Percentiles rank a stretch among this genome's conserved stretches.
Conservation (phyloP, 1,284 basidiomycete species). For the Ustilago curta region DNA sequence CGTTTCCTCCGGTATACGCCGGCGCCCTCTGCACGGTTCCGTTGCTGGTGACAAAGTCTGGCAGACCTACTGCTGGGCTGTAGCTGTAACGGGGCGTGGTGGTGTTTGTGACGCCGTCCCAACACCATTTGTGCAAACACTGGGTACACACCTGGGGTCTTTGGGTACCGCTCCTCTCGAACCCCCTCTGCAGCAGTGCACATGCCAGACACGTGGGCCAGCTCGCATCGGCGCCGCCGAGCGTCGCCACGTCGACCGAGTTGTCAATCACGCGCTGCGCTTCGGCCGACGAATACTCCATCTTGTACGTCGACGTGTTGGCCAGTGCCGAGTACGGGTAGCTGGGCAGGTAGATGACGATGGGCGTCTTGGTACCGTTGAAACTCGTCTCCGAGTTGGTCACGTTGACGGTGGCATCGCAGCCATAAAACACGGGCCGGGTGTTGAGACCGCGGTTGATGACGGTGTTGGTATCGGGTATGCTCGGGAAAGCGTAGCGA, state of each 20-base stretch:
- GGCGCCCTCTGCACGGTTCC: conserved; percentile 46
- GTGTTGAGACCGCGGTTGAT: conserved; percentile 76
- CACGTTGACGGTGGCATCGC: conserved; percentile 71
- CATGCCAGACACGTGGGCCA: conserved; percentile 65
- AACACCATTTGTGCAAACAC: conserved; percentile 64
- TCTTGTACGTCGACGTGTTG: conserved; percentile 66
- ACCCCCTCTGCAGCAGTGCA: conserved; percentile 61
- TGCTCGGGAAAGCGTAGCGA: conserved; percentile 70
- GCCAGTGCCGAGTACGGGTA: conserved; percentile 71
- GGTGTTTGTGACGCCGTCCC: conserved; percentile 63
- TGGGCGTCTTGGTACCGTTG: conserved; percentile 68
- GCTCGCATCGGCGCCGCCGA: conserved; percentile 50
- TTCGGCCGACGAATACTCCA: conserved; percentile 65
- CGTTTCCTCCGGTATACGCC: conserved; percentile 59
- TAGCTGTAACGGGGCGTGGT: conserved; percentile 45
- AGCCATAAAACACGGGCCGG: conserved; percentile 82
- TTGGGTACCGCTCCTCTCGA: conserved; percentile 43
- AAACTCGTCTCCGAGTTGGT: conserved; percentile 48
- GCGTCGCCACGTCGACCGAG: conserved; percentile 58
- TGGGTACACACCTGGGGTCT: conserved; percentile 53
- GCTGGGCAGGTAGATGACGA: conserved; percentile 71
- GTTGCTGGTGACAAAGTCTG: conserved; percentile 54
- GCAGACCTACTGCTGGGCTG: conserved; percentile 58
- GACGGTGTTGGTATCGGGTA: conserved; percentile 74
- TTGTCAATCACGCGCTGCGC: conserved; percentile 64